Percentiles rank a stretch among this genome's conserved stretches.
Conservation (phyloP, 2,329 filamentous ascomycete species). For the Endothia cerciana region DNA sequence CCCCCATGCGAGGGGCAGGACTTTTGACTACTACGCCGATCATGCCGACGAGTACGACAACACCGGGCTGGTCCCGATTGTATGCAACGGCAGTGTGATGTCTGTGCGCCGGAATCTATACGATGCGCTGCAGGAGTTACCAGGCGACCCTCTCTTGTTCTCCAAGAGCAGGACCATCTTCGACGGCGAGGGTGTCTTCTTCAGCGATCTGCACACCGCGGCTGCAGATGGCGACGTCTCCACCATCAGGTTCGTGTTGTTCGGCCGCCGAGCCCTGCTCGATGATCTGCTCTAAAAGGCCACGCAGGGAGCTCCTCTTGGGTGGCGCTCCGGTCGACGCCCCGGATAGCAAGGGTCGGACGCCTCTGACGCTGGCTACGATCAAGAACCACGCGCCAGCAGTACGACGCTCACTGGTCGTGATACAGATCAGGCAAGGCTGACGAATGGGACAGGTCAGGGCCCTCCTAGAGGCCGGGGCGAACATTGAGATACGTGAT, state of each 20-base stretch:
- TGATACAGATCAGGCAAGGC: neutral
- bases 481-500: neutral
- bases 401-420: neutral
- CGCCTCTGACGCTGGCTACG: neutral
- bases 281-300: neutral
- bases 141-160: neutral
- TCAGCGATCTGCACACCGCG: neutral
- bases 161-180: slow-evolving; percentile 1
- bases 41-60: neutral
- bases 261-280: no score
- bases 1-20: neutral
- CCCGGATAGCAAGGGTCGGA: neutral
- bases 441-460: neutral
- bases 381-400: neutral
- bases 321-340: neutral
- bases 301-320: neutral
- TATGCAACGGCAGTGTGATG: neutral
- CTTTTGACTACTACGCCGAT: neutral
- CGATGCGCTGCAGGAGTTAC: neutral
- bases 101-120: neutral
- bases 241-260: neutral
- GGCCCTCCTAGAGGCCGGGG: neutral
- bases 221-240: neutral
- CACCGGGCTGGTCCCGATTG: neutral
- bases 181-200: neutral